Evolutionary conservation across 441 rosid species (phyloP).

Genomic region (Geranium incanum): DNA sequence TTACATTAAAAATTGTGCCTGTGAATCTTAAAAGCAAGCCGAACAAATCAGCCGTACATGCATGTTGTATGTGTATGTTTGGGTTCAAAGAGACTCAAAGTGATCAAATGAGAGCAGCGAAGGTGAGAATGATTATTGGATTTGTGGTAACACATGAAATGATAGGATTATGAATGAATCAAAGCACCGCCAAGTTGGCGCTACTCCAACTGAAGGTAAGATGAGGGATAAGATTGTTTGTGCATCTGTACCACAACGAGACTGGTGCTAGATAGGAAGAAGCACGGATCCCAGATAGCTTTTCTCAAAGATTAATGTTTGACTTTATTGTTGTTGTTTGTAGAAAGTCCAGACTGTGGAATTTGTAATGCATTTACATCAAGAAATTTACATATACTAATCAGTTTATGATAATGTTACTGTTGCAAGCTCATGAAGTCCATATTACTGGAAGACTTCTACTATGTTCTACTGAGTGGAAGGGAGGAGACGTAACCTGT

Average conservation of each 20-base stretch:
- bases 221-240: not conserved
- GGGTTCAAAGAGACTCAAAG: conserved; percentile 1
- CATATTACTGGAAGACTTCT: conserved; percentile 3
- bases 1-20: not conserved
- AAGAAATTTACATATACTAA: not conserved
- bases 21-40: not conserved
- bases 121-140: not conserved
- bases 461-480: not conserved
- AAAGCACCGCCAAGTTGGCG: not conserved
- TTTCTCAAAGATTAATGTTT: not conserved
- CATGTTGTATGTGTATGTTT: not conserved
- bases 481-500: conserved; percentile 45
- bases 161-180: not conserved
- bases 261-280: not conserved
- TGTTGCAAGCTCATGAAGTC: not conserved
- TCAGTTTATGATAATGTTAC: not conserved
- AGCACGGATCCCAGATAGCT: not conserved
- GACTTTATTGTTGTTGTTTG: not conserved
- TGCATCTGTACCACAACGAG: not conserved
- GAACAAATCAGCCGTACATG: not conserved
- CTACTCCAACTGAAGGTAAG: not conserved
- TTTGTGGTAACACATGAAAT: not conserved
- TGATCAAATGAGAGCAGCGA: not conserved
- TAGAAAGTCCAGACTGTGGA: not conserved
- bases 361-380: not conserved